phyloP scores from a whole-genome alignment of 2,329 filamentous ascomycete genomes.

The Stachybotrys chlorohalonatus region DNA sequence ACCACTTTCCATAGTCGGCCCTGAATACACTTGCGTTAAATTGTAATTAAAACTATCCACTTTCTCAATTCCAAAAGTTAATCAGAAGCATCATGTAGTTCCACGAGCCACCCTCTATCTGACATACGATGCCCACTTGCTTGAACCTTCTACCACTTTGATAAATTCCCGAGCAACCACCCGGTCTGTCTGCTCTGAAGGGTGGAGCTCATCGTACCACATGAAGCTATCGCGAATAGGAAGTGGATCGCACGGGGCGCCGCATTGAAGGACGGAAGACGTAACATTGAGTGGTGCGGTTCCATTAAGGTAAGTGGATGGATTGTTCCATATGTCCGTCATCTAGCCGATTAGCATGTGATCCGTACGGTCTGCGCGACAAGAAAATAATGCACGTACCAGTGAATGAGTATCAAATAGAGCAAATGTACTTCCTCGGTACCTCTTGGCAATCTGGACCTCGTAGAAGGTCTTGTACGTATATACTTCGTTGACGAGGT shows the following conservation, averaged over 20 bases:
- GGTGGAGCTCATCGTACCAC: slow-evolving; percentile 1
- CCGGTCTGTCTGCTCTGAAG: slow-evolving; percentile 1
- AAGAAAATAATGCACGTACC: neutral
- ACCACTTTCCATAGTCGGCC: too few relatives aligned
- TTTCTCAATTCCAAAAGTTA: too few relatives aligned
- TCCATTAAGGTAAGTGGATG: neutral
- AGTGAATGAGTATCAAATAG: neutral
- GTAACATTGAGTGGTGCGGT: neutral
- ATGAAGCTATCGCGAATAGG: slow-evolving; percentile 1
- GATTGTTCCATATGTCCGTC: slow-evolving; percentile 1
- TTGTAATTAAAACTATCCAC: too few relatives aligned
- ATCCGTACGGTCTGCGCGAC: neutral
- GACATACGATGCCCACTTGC: neutral
- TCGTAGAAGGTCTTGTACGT: neutral
- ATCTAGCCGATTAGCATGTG: neutral
- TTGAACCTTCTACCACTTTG: neutral
- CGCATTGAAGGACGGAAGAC: neutral
- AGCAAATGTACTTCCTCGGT: slow-evolving; percentile 1
- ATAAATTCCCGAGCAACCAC: slow-evolving; percentile 1
- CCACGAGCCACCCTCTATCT: neutral
- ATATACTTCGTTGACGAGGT: neutral
- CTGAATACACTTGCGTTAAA: too few relatives aligned
- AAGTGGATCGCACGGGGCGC: neutral
- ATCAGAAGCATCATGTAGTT: too few relatives aligned
- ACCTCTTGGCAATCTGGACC: neutral